Evolutionary conservation across 2,329 filamentous ascomycete genomes (phyloP).

Genomic region (Thelonectria discophora): DNA sequence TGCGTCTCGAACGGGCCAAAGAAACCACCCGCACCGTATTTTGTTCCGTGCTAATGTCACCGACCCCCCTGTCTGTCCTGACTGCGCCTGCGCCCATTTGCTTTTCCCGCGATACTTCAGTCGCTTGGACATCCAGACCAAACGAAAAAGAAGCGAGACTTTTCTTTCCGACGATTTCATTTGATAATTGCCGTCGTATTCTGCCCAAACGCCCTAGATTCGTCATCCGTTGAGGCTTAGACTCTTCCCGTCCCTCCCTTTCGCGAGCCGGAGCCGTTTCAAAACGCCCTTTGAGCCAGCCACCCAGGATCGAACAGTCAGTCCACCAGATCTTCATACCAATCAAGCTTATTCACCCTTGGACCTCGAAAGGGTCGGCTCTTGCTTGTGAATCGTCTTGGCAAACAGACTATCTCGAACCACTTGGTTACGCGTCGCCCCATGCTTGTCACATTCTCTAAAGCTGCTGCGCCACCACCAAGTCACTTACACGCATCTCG

Average conservation of each 20-base stretch:
- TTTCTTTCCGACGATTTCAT: background rate
- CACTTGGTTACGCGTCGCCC: conserved; percentile 5
- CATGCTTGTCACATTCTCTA: background rate
- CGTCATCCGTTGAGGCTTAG: conserved; percentile 4
- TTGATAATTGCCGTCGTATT: background rate
- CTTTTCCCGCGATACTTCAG: background rate
- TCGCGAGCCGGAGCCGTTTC: background rate
- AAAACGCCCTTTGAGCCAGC: background rate
- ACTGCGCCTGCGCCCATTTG: background rate
- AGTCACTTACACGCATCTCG: conserved; percentile 6
- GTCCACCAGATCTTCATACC: background rate
- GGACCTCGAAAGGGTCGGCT: background rate
- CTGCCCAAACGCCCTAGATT: background rate
- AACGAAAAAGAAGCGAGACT: background rate
- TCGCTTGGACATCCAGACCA: background rate
- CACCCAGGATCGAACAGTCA: background rate
- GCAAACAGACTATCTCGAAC: background rate
- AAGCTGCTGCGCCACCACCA: conserved; percentile 16
- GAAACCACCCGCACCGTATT: conserved; percentile 15
- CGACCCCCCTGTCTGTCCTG: background rate
- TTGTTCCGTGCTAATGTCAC: conserved; percentile 14
- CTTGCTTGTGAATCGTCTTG: background rate
- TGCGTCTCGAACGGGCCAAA: conserved; percentile 15
- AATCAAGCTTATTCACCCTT: conserved; percentile 10
- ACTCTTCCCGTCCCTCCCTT: background rate